phyloP scores from a whole-genome alignment of 331 rosid genomes.

The Quercus tomentella region DNA sequence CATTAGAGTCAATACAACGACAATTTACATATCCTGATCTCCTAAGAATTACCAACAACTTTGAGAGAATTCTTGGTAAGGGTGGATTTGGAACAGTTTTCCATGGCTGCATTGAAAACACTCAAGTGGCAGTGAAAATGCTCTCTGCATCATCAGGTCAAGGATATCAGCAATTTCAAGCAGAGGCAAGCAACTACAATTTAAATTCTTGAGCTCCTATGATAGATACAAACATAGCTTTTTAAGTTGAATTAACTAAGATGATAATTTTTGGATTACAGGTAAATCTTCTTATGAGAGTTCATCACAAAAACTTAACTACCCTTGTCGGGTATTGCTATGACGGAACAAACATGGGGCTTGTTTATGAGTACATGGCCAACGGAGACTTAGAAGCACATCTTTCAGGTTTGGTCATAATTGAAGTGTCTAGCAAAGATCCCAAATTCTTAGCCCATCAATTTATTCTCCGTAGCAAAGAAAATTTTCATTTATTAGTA shows the following conservation, averaged over 20 bases:
- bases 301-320: constrained; percentile 61
- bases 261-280: constrained; percentile 14
- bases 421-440: background rate
- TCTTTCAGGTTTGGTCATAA: constrained; percentile 24
- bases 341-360: constrained; percentile 34
- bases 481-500: background rate
- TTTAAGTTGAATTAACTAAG: background rate
- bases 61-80: constrained; percentile 43
- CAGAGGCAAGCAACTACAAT: constrained; percentile 37
- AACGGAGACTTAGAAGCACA: constrained; percentile 21
- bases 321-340: constrained; percentile 50
- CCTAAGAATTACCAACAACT: constrained; percentile 40
- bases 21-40: constrained; percentile 47
- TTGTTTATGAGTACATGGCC: constrained; percentile 41
- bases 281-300: constrained; percentile 52
- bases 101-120: constrained; percentile 34
- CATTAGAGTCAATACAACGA: constrained; percentile 32
- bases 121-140: constrained; percentile 62
- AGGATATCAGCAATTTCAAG: constrained; percentile 53
- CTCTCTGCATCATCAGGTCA: constrained; percentile 37
- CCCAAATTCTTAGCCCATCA: background rate
- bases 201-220: background rate
- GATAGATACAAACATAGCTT: background rate
- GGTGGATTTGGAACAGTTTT: constrained; percentile 63
- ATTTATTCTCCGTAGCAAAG: background rate